Evolutionary conservation across 176 grass and related monocot genomes (phyloP).

Genomic region (Avena atlantica): DNA sequence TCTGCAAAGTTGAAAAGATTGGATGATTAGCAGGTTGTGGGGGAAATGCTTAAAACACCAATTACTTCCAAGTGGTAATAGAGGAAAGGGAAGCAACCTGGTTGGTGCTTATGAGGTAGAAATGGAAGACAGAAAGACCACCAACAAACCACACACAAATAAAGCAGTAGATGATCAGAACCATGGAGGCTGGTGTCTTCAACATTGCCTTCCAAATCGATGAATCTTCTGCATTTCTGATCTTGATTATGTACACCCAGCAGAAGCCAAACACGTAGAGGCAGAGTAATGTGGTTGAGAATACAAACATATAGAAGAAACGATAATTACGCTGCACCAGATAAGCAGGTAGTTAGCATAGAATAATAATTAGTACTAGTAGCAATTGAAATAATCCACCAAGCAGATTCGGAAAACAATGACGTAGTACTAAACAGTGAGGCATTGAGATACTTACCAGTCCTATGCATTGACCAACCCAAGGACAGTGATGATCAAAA

Average conservation of each 20-base stretch:
- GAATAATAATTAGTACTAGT: not conserved
- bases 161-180: conserved; percentile 91
- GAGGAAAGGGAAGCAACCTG: conserved; percentile 53
- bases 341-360: conserved; percentile 34
- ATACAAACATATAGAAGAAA: conserved; percentile 99
- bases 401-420: not conserved
- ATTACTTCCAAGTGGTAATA: conserved; percentile 12
- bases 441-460: conserved; percentile 56
- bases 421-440: not conserved
- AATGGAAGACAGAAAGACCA: conserved; percentile 91
- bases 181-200: conserved; percentile 79
- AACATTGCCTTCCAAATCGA: conserved; percentile 88
- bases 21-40: conserved; percentile 6
- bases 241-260: conserved; percentile 89
- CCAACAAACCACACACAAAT: conserved; percentile 95
- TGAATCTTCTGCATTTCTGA: conserved; percentile 71
- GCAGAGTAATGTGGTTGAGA: conserved; percentile 86
- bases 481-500: conserved; percentile 98
- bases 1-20: conserved; percentile 53
- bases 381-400: not conserved
- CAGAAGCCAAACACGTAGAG: conserved; percentile 90
- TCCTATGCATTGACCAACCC: conserved; percentile 97
- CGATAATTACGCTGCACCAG: conserved; percentile 88
- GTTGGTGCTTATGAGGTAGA: conserved; percentile 94
- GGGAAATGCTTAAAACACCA: conserved; percentile 25